phyloP scores from a whole-genome alignment of 73 alveolate species.

The Symbiodinium pilosum region DNA sequence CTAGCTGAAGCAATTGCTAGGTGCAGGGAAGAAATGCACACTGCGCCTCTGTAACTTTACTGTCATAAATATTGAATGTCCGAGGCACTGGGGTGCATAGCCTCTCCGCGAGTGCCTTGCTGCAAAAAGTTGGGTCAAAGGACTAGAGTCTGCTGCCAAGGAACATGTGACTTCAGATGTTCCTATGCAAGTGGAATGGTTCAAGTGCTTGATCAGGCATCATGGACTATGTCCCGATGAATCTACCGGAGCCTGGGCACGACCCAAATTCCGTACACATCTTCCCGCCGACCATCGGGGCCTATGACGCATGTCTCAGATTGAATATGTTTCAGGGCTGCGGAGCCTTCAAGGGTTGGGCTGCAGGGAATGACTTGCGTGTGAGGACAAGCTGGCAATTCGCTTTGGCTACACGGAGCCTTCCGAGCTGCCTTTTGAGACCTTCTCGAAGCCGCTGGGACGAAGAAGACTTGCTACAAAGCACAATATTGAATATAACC shows the following conservation, averaged over 20 bases:
- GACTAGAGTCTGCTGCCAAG: too few relatives aligned
- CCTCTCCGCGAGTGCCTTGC: background rate
- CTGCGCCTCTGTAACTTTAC: too few relatives aligned
- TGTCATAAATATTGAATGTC: too few relatives aligned
- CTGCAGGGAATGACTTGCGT: too few relatives aligned
- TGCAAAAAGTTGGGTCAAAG: too few relatives aligned
- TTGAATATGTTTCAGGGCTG: too few relatives aligned
- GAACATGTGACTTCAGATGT: too few relatives aligned
- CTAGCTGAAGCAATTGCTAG: too few relatives aligned
- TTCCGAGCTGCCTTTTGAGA: background rate
- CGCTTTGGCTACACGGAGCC: conserved; percentile 72
- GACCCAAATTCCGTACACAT: conserved; percentile 38
- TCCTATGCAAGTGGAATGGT: too few relatives aligned
- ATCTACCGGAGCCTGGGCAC: conserved; percentile 33
- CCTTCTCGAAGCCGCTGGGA: background rate
- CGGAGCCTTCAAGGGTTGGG: background rate
- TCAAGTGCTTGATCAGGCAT: too few relatives aligned
- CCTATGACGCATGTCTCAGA: too few relatives aligned
- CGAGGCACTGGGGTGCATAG: conserved; percentile 5
- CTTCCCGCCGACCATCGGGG: conserved; percentile 84
- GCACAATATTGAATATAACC: background rate
- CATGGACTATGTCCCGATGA: conserved; percentile 80
- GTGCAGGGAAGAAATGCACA: too few relatives aligned
- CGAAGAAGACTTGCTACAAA: background rate
- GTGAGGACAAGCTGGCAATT: conserved; percentile 61